Evolutionary conservation across 768 basidiomycete genomes (phyloP), one percentile per base, ranked within the genome.

Genomic region (Agaricus blazei): DNA sequence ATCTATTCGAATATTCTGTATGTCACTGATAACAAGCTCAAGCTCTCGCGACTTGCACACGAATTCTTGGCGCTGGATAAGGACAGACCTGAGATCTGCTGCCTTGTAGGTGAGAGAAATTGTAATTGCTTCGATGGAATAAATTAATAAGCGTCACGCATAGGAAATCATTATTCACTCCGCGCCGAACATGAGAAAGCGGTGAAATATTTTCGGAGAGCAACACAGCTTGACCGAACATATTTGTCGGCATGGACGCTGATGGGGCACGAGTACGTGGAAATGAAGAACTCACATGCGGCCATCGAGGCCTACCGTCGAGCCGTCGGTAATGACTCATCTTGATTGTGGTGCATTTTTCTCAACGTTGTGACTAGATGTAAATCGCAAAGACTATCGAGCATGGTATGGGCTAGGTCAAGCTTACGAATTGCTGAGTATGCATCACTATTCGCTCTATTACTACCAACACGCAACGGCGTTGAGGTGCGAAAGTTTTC

Each of bases 321-420:
- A 65, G 97, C 97, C 51, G 85, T 98, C 58, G 93, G 95, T 93
- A 70, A 54, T 87, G 40, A n/a, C 37, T 28, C 38, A 56, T 15
- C n/a, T 27, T 36, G 12, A 37, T 44, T 28, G 9, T 52, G 55
- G 1, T 43, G n/a, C 47, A 36, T n/a, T 29, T 27, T 9, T 55
- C 38, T 51, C 48, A 26, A 28, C 4, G 15, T 6, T 27, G 14
- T 24, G 19, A 46, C 4, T 57, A 98, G 96, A 98, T 64, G 87
- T 97, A 60, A 96, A 96, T 64, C 82, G 92, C 52, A 97, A 98
- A 67, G 97, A 99, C 71, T 98, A 97, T 65, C 74, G 96, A 56
- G 96, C 95, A 5, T 99, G 97, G 97, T 98, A 95, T 70, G 97
- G 97, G 36, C 84, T 99, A 51, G 97, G 96, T 3, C 97, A 99